These are phyloP conservation scores for Tirmania nivea DNA, from an alignment of 495 filamentous ascomycete genomes.

Conservation along the genomic window DNA sequence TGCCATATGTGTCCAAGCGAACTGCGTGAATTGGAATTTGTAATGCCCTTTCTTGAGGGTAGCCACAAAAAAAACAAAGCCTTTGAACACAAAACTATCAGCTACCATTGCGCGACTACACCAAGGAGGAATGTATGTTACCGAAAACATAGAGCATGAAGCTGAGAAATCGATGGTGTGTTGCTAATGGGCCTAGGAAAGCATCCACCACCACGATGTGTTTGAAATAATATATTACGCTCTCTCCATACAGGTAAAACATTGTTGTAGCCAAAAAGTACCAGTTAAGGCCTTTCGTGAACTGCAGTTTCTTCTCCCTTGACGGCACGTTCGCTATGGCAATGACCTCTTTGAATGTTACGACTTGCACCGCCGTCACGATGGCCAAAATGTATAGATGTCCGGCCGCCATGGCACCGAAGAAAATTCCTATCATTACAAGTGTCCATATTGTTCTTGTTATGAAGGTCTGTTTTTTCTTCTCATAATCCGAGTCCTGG, in stretches of 20 bases:
- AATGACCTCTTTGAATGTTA: conserved; percentile 98
- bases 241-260: conserved; percentile 98
- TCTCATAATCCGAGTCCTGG: conserved; percentile 57
- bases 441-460: conserved; percentile 96
- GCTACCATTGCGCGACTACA: conserved; percentile 1
- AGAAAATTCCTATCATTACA: conserved; percentile 90
- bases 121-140: conserved; percentile 23
- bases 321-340: conserved; percentile 90
- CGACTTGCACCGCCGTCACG: conserved; percentile 79
- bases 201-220: conserved; percentile 90
- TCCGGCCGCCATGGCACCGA: conserved; percentile 71
- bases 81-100: conserved; percentile 25
- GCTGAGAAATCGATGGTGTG: conserved; percentile 96
- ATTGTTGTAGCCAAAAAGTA: conserved; percentile 96
- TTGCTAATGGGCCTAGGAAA: conserved; percentile 77
- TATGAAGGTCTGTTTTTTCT: conserved; percentile 97
- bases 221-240: conserved; percentile 99
- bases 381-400: conserved; percentile 92
- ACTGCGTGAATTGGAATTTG: conserved; percentile 96
- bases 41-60: conserved; percentile 93
- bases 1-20: conserved; percentile 98
- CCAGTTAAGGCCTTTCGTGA: conserved; percentile 94
- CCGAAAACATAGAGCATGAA: conserved; percentile 95
- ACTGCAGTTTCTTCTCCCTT: conserved; percentile 68
- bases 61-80: conserved; percentile 95